phyloP scores from a whole-genome alignment of 768 basidiomycete genomes.

The Kwoniella europaea region DNA sequence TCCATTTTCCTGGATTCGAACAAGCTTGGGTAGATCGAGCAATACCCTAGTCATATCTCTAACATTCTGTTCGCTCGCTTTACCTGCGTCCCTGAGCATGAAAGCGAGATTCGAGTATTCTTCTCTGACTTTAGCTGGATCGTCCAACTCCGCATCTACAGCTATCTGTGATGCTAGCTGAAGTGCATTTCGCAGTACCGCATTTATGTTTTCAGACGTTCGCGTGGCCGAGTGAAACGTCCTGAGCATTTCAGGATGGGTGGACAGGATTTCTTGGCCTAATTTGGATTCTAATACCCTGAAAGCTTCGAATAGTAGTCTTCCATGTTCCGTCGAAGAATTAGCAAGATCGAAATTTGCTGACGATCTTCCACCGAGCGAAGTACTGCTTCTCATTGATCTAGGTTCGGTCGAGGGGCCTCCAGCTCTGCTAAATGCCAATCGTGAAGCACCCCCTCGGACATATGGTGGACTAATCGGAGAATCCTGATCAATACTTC shows the following conservation, averaged over 20 bases:
- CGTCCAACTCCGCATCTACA: slow-evolving; percentile 31
- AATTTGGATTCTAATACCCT: slow-evolving; percentile 39
- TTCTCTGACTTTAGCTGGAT: slow-evolving; percentile 8
- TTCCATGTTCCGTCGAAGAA: slow-evolving; percentile 44
- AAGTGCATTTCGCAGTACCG: slow-evolving; percentile 26
- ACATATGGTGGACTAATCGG: slow-evolving; percentile 27
- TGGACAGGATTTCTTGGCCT: slow-evolving; percentile 21
- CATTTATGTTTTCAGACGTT: slow-evolving; percentile 37
- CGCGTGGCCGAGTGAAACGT: slow-evolving; percentile 33
- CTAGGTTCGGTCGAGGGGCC: slow-evolving; percentile 37
- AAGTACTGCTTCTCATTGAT: slow-evolving; percentile 39
- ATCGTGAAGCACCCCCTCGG: slow-evolving; percentile 18
- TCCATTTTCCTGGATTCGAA: slow-evolving; percentile 1
- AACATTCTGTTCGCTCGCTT: slow-evolving; percentile 42
- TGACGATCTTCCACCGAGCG: slow-evolving; percentile 23
- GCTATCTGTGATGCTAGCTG: slow-evolving; percentile 27
- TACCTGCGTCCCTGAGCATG: slow-evolving; percentile 33
- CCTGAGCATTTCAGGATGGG: slow-evolving; percentile 32
- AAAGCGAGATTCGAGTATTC: slow-evolving; percentile 25
- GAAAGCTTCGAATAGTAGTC: slow-evolving; percentile 51
- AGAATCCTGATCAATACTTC: slow-evolving; percentile 28
- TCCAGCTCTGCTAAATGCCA: slow-evolving; percentile 21
- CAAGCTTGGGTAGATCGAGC: slow-evolving; percentile 42
- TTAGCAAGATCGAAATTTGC: slow-evolving; percentile 26
- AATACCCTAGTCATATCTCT: slow-evolving; percentile 47